Evolutionary conservation across 2,329 filamentous ascomycete genomes (phyloP), one percentile per base, ranked within the genome.

Genomic region (Fusarium bactridioides): DNA sequence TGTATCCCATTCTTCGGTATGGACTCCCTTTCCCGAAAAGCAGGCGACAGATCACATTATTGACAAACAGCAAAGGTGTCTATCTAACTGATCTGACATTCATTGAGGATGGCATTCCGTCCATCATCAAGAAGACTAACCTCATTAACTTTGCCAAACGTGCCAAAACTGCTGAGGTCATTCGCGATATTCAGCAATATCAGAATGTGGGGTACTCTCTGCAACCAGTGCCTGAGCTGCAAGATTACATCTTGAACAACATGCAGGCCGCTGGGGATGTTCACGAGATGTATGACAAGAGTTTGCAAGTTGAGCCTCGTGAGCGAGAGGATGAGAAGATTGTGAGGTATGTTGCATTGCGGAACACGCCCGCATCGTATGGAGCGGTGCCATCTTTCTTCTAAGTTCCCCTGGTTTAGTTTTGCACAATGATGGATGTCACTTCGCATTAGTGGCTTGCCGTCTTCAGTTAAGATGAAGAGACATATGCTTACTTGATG

Each of bases 261-360:
- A 97, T 98, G 93, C 93, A 97, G 84, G 92, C 92, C 35, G 95
- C 96, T 8, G 93, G 94, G 58, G 95, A 98, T 81, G 96, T 99
- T 72, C 95, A 98, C 82, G 95, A 98, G 86, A 98, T 98, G 96
- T 99, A 98, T 85, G 95, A 98, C 83, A 95, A 95, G 87, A 97
- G 94, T 84, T 86, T 99, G 84, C 88, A 92, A 78, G 91, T 99
- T 68, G 96, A 99, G 82, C 96, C 96, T 71, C 90, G 96, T 78
- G 96, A 99, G 85, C 90, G 96, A 78, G 96, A 99, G 85, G 96
- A 99, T 80, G 96, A 99, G 85, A 98, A 98, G 88, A 98, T 99
- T 87, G 95, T 97, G 80, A 97, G 96, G 95, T 97, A 91, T 79
- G 89, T 87, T 73, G 58, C 77, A 73, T 74, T 78, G 65, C 74